Evolutionary conservation across 1,139 yeast species (phyloP).

Genomic region (Blastobotrys serpentis): DNA sequence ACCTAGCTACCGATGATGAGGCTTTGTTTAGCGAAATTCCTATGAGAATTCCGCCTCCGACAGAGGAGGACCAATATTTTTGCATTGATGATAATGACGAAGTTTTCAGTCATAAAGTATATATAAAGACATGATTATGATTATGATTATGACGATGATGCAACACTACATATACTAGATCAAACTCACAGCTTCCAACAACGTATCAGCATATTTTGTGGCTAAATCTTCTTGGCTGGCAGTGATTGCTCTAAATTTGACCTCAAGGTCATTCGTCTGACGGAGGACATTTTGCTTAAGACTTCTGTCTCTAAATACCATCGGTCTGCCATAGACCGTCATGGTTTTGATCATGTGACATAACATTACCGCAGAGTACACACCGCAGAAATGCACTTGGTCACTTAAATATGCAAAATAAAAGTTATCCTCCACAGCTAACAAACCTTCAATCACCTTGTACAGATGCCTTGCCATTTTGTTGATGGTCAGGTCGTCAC

Average conservation of each 20-base stretch:
- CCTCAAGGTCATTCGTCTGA: conserved; percentile 17
- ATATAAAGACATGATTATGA: conserved; percentile 21
- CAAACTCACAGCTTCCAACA: conserved; percentile 18
- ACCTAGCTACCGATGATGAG: conserved; percentile 40
- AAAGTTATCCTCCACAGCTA: conserved; percentile 53
- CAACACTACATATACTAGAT: not conserved
- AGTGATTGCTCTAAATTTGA: conserved; percentile 25
- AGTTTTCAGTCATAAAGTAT: conserved; percentile 34
- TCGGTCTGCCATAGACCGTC: conserved; percentile 17
- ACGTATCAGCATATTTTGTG: conserved; percentile 27
- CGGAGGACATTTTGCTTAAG: conserved; percentile 17
- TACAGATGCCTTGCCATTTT: conserved; percentile 41
- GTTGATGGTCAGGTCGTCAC: conserved; percentile 25
- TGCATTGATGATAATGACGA: conserved; percentile 38
- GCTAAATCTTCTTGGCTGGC: conserved; percentile 27
- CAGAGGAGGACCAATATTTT: conserved; percentile 37
- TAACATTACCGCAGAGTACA: conserved; percentile 51
- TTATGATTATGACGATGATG: not conserved
- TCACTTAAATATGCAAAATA: conserved; percentile 70
- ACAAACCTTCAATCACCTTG: conserved; percentile 45
- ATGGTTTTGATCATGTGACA: conserved; percentile 34
- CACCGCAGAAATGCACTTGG: conserved; percentile 60
- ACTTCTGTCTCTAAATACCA: conserved; percentile 15
- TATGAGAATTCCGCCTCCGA: conserved; percentile 36
- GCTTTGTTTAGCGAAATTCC: conserved; percentile 40